Evolutionary conservation across 2,329 filamentous ascomycete species (phyloP).

Genomic region (Arthrobotrys musiformis): DNA sequence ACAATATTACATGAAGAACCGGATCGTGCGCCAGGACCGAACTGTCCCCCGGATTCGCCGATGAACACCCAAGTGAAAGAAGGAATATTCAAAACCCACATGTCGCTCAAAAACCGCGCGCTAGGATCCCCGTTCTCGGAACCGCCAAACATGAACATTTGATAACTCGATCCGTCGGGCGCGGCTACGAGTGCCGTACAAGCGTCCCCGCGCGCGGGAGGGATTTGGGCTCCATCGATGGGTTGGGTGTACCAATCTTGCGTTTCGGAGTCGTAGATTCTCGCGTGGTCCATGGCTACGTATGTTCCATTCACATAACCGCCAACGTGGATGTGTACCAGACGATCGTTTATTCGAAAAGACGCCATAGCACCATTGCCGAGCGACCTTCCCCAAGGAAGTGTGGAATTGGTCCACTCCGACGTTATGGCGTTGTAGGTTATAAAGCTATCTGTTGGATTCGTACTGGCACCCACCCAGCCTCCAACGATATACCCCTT

Average conservation of each 20-base stretch:
- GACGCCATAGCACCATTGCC: constrained; percentile 16
- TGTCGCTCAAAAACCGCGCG: background rate
- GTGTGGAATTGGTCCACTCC: constrained; percentile 20
- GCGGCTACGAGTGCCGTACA: background rate
- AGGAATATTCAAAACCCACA: constrained; percentile 25
- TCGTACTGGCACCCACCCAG: background rate
- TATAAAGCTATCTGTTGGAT: constrained; percentile 2
- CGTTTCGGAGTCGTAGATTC: constrained; percentile 11
- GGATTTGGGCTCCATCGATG: background rate
- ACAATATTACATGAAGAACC: constrained; percentile 6
- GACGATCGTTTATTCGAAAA: background rate
- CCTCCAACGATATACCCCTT: constrained; percentile 20
- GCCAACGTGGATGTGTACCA: constrained; percentile 12
- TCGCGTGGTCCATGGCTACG: background rate
- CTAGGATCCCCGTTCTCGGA: background rate
- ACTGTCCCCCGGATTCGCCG: background rate
- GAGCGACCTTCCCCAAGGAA: constrained; percentile 7
- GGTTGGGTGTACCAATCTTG: constrained; percentile 19
- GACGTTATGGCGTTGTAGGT: too few relatives aligned
- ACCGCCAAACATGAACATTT: constrained; percentile 17
- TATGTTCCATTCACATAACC: constrained; percentile 1
- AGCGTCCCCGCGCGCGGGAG: background rate
- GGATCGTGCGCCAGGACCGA: background rate
- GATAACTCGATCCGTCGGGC: constrained; percentile 19
- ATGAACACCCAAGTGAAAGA: constrained; percentile 15